A percentile compares a stretch with the other conserved stretches of the same genome.
These are phyloP conservation scores for Rhizopus microsporus DNA, from an alignment of 371 early-diverging fungal genomes.

Conservation along the genomic window DNA sequence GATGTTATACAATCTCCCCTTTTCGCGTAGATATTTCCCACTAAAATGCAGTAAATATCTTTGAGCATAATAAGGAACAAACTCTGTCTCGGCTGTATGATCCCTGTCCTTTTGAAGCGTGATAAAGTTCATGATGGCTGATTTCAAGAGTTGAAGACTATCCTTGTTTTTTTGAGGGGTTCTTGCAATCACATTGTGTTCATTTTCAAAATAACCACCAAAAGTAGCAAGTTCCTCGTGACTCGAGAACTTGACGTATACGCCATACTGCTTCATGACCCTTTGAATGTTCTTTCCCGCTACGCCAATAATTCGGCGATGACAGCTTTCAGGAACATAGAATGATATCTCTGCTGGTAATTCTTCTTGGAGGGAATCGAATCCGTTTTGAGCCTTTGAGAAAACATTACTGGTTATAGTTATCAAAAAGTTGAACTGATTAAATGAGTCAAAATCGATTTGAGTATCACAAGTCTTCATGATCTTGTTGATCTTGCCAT, in stretches of 20 bases:
- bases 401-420: conserved; percentile 64
- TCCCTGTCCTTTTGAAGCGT: conserved; percentile 38
- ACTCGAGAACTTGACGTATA: conserved; percentile 92
- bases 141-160: conserved; percentile 67
- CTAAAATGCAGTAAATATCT: conserved; percentile 16
- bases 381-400: conserved; percentile 66
- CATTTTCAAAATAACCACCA: conserved; percentile 81
- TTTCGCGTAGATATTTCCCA: conserved; percentile 26
- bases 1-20: conserved; percentile 26
- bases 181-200: conserved; percentile 84
- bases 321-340: conserved; percentile 85
- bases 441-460: conserved; percentile 61
- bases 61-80: conserved; percentile 21
- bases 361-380: conserved; percentile 77
- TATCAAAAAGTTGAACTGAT: conserved; percentile 80
- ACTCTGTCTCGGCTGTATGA: conserved; percentile 14
- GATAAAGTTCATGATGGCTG: conserved; percentile 75
- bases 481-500: conserved; percentile 93
- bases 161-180: conserved; percentile 82
- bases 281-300: conserved; percentile 94
- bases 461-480: conserved; percentile 75
- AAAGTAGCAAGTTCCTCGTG: conserved; percentile 75
- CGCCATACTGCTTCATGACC: conserved; percentile 95
- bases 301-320: conserved; percentile 93
- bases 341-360: conserved; percentile 87